These are phyloP conservation scores for Oryza glaberrima DNA, from an alignment of 176 grass and related monocot species.

Conservation along the genomic window DNA sequence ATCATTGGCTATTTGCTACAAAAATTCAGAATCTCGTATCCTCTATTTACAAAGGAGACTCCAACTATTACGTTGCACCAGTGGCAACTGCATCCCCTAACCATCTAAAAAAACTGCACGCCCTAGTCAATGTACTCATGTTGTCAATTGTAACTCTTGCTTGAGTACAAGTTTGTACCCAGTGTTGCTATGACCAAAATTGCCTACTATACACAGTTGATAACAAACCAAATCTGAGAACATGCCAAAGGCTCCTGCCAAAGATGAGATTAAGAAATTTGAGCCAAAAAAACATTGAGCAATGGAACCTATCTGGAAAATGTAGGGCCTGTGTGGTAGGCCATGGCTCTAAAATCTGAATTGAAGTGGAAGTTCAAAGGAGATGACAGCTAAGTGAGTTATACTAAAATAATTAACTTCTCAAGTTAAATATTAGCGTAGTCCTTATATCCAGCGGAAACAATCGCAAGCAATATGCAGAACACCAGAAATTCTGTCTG, in stretches of 20 bases:
- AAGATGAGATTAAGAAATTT: neutral
- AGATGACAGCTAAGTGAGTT: neutral
- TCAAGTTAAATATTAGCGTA: neutral
- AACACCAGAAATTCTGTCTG: constrained; percentile 23
- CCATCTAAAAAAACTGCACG: neutral
- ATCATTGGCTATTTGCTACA: neutral
- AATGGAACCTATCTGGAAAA: neutral
- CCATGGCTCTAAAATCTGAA: neutral
- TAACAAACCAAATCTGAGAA: neutral
- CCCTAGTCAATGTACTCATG: neutral
- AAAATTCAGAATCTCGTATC: constrained; percentile 10
- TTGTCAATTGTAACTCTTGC: neutral
- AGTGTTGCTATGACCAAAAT: neutral
- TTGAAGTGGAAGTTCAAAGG: neutral
- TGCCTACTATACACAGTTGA: constrained; percentile 30
- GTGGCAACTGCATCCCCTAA: neutral
- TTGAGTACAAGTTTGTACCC: neutral
- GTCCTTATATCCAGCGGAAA: neutral
- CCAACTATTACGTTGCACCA: too few relatives aligned
- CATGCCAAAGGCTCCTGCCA: neutral
- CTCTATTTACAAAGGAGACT: constrained; percentile 33
- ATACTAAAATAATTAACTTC: neutral
- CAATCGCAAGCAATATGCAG: constrained; percentile 12
- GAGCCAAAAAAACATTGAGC: neutral
- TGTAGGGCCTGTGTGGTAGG: neutral